Base-by-base conservation (phyloP, 176 grass and related monocot species). In the Avena eriantha region DNA sequence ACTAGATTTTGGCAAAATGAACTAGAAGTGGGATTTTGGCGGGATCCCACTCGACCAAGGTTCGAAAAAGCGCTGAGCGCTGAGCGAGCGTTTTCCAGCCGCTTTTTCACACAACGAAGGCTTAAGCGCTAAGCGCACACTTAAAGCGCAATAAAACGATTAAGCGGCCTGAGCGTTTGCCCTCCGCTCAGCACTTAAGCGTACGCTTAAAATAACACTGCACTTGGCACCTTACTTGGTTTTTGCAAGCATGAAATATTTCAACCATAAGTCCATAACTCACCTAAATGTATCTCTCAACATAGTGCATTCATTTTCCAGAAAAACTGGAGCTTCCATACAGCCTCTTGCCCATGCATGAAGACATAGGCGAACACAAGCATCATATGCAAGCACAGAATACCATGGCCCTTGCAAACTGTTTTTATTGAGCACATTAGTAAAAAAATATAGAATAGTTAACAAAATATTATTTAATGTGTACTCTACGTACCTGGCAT, bases 301-400 rank as follows among this genome's bases (percentile, higher is more conserved):
- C 65, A 99, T 73, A 6, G 88, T 83, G 79, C 97, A 99, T 85
- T 99, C 97, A 83, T 94, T 99, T 88, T 99, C 88, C 51, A 99
- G 91, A 89, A 99, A 99, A 88, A 85, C 17, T 13, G 97, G 97
- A 86, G 97, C 97, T 93, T 99, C 97, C 90, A 94, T 96, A 82
- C 97, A 99, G 53, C 92, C 94, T 92, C 94, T 90, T 81, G 97
- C 92, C 97, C 97, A 99, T 57, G 97, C 92, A 86, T 99, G 90
- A 90, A 99, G 94, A 86, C 97, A 96, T 53, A 99, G 68, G 50
- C 97, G 92, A 78, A 99, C 88, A 46, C 97, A 99, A 24, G 97
- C 97, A 93, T 99, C 97, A 85, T 99, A 99, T 48, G 97, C 97
- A 90, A 99, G 92, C 48, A 99, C 93, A 80, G 97, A 99, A 87